Base-by-base conservation (phyloP, 2,329 filamentous ascomycete species). In the Penicillium hesseltinei region DNA sequence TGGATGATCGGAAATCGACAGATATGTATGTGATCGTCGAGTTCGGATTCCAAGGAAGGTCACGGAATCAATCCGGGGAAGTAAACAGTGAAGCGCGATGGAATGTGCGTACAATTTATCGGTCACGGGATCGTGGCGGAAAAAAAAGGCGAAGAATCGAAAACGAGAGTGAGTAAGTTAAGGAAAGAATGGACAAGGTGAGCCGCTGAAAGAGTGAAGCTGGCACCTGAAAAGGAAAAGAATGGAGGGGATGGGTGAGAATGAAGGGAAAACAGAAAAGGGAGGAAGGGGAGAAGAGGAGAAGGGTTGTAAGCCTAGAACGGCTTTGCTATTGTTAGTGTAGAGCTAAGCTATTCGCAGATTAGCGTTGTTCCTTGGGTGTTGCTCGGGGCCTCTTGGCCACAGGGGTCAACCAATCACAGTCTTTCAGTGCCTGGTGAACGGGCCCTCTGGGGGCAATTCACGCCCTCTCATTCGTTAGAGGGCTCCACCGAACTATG, bases 131-230 rank as follows among this genome's bases (percentile, higher is more conserved):
- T 44, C 40, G 44, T 42, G 23, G 46, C 38, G 51, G 47, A 39
- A 58, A 45, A 45, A 50, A 58, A 54, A 50, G 53, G 59, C 60
- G 17, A 47, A 40, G 25, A 15, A 17, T 49, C 13, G 31, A 43
- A 44, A 52, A 55, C 29, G 52, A 51, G 27, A 43, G 53, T 51
- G 46, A 38, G 23, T 60, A 56, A 59, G 56, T 58, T 61, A 60
- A 57, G 45, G 69, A 80, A 79, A 64, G 78, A 81, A 74, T 68
- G 79, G 75, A 80, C 71, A 75, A 56, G 43, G 54, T 56, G 75
- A 76, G 74, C 81, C 82, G 82, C 82, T 84, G 74, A 86, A 85
- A 77, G 84, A 86, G 81, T 86, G 84, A 84, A 86, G 83, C 83
- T 78, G 81, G 74, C 73, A 77, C 77, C 73, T 76, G 77, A 77